Evolutionary conservation across 768 basidiomycete species (phyloP).

Genomic region (Phlebiopsis flavidoalba): DNA sequence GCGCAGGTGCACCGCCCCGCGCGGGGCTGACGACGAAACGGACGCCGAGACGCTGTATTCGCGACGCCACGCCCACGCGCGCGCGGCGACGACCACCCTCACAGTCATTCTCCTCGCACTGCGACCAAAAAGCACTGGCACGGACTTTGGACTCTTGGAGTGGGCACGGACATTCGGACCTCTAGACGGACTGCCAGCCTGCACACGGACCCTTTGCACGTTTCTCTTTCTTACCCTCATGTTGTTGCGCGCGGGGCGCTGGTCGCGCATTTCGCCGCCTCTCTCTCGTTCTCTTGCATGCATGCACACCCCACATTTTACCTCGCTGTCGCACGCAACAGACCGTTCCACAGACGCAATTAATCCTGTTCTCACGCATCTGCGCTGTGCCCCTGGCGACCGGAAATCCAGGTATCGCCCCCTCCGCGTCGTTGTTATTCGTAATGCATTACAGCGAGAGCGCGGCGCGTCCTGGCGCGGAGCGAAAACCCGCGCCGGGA

Average conservation of each 20-base stretch:
- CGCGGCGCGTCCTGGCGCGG: no score
- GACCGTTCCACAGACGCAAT: not conserved
- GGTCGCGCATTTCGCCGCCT: not conserved
- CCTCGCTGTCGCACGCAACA: not conserved
- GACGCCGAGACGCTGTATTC: not conserved
- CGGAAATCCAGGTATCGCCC: not conserved
- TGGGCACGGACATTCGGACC: slow-evolving; percentile 2
- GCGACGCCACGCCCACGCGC: not conserved
- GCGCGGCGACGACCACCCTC: not conserved
- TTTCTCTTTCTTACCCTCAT: not conserved
- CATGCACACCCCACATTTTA: no score
- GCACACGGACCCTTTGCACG: not conserved
- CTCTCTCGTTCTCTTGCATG: not conserved
- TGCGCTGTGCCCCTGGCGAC: not conserved
- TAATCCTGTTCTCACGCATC: not conserved
- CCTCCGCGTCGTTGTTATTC: no score
- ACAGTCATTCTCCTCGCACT: not conserved
- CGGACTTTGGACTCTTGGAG: not conserved
- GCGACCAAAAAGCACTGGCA: not conserved
- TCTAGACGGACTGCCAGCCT: slow-evolving; percentile 1
- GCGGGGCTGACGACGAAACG: not conserved
- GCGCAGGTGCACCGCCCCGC: not conserved
- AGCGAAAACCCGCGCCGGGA: no score
- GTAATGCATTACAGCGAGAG: no score
- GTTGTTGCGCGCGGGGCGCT: not conserved